phyloP scores from a whole-genome alignment of 2,329 filamentous ascomycete species.

The Fusarium dimerum region DNA sequence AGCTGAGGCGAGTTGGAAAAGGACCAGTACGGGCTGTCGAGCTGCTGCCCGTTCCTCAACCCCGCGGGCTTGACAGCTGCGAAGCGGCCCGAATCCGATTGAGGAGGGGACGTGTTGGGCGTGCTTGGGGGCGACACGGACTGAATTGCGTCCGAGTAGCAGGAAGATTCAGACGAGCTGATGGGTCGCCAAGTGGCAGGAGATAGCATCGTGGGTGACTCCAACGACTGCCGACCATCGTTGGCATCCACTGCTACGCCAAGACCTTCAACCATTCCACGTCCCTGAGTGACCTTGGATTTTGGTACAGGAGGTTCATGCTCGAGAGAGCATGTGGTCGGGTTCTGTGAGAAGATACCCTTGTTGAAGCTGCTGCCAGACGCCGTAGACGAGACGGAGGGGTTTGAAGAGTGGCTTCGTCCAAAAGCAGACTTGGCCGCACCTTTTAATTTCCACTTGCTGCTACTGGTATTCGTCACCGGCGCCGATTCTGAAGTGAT shows the following conservation, averaged over 20 bases:
- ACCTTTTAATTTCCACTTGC: constrained; percentile 37
- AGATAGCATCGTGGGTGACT: constrained; percentile 1
- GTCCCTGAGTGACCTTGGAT: not conserved
- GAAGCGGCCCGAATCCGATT: constrained; percentile 38
- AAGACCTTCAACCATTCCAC: not conserved
- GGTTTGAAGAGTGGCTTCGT: constrained; percentile 16
- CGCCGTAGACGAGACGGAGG: constrained; percentile 18
- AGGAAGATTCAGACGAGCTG: constrained; percentile 39
- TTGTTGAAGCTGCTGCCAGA: constrained; percentile 1
- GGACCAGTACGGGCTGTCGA: constrained; percentile 24
- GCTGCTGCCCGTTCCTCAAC: constrained; percentile 5
- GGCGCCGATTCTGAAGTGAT: constrained; percentile 19
- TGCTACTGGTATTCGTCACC: constrained; percentile 6
- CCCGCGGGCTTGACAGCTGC: constrained; percentile 9
- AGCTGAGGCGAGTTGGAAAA: constrained; percentile 21
- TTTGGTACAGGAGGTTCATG: constrained; percentile 9
- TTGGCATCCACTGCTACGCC: constrained; percentile 3
- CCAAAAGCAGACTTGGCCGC: constrained; percentile 37
- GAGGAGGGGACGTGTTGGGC: constrained; percentile 42
- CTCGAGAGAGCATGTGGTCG: constrained; percentile 6
- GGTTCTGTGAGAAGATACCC: constrained; percentile 4
- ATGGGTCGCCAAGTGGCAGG: constrained; percentile 16
- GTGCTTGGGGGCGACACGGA: constrained; percentile 39
- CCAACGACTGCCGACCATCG: constrained; percentile 1
- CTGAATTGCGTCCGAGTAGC: constrained; percentile 39